A percentile compares a stretch with the other conserved stretches of the same genome.
phyloP scores from a whole-genome alignment of 805 yeast genomes.

The Isabelozyma heimii region DNA sequence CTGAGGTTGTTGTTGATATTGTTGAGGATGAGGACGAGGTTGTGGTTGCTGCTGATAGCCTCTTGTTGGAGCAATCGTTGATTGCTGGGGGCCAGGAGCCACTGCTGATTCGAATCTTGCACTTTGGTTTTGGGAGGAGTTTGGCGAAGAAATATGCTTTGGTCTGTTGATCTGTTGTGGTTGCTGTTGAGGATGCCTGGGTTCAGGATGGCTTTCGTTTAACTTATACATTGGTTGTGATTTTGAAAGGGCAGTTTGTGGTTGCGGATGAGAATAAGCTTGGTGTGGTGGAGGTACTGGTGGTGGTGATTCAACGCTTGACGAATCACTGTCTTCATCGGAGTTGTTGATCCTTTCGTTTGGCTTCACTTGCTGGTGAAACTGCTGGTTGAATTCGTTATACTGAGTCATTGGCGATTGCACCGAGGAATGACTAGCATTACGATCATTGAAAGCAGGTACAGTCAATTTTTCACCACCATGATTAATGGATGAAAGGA shows the following conservation, averaged over 20 bases:
- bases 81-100: conserved; percentile 4
- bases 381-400: conserved; percentile 39
- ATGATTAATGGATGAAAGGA: conserved; percentile 3
- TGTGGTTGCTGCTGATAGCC: conserved; percentile 1
- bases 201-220: conserved; percentile 6
- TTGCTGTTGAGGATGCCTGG: conserved; percentile 12
- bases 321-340: conserved; percentile 11
- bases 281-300: conserved; percentile 21
- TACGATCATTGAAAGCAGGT: conserved; percentile 25
- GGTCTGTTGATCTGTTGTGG: conserved; percentile 20
- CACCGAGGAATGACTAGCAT: conserved; percentile 36
- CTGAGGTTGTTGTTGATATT: conserved; percentile 1
- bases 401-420: conserved; percentile 44
- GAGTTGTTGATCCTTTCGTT: conserved; percentile 3
- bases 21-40: neutral
- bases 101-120: conserved; percentile 5
- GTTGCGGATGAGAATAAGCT: conserved; percentile 1
- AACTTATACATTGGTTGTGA: conserved; percentile 11
- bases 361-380: conserved; percentile 21
- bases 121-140: conserved; percentile 23
- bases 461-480: conserved; percentile 14
- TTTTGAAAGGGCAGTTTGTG: conserved; percentile 5
- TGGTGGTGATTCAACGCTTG: conserved; percentile 19
- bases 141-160: conserved; percentile 30
- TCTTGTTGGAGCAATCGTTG: conserved; percentile 3